Evolutionary conservation across 169 alveolate genomes (phyloP), one percentile per base, ranked within the genome.

Genomic region (Cryptosporidium muris): DNA sequence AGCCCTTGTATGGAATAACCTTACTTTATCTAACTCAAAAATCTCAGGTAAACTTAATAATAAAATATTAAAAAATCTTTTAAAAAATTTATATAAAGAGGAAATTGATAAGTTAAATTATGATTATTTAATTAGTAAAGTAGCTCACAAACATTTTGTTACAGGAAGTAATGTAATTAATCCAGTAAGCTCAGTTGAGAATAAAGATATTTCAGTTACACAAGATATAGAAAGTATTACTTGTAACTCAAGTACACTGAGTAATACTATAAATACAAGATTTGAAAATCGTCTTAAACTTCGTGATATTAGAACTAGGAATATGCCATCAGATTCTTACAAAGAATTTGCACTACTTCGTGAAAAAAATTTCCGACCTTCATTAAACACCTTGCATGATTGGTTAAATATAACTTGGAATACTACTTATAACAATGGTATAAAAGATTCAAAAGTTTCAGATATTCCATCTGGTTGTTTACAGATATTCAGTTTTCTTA

Each of bases 321-420:
- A 74, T 16, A 74, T 74, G 85, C 60, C 85, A 7, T 62, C 85
- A 42, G 85, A 74, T 11, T 16, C 12, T 6, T 74, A 74, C 54
- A 74, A 74, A 34, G 85, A 74, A 42, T 74, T 74, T 74, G 85
- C 85, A 56, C 47, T 74, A 60, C 40, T 74, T 8, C 40, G 85
- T 16, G 85, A 74, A 56, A 74, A 74, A 51, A 74, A 74, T 12
- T 74, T 74, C 12, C 54, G 85, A 60, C 67, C 85, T 2, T 74
- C 85, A 11, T 47, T 62, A 0, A 74, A 74, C 16, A 74, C 48
- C 16, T 38, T 74, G 9, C 67, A 74, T 9, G 85, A 74, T 47
- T 74, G 85, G 85, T 64, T 74, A 4, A 58, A 66, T 47, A 74
- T 74, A 14, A 74, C 85, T 25, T 74, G 85, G 85, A 74, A 62